A percentile compares a stretch with the other conserved stretches of the same genome.
phyloP scores from a whole-genome alignment of 2,329 filamentous ascomycete species.

The Apiospora kogelbergensis region DNA sequence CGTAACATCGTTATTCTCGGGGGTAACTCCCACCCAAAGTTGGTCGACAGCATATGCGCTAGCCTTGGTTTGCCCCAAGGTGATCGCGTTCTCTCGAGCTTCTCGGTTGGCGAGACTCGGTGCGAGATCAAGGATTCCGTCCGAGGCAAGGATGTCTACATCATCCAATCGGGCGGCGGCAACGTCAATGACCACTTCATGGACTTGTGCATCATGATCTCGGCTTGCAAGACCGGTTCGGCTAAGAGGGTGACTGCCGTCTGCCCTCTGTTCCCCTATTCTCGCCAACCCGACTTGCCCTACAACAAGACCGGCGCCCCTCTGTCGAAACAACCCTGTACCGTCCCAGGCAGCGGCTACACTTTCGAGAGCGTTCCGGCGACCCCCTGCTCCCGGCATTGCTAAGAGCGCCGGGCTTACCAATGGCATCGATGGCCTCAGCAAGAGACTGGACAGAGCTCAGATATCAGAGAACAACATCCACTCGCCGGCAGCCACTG shows the following conservation, averaged over 20 bases:
- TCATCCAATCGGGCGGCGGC: conserved; percentile 90
- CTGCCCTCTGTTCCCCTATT: conserved; percentile 94
- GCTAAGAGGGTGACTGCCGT: conserved; percentile 92
- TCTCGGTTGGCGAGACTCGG: conserved; percentile 91
- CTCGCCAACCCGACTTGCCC: conserved; percentile 90
- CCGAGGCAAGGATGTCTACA: conserved; percentile 97
- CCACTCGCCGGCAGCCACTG: neutral
- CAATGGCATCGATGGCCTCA: conserved; percentile 36
- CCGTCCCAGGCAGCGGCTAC: conserved; percentile 58
- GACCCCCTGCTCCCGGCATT: conserved; percentile 73
- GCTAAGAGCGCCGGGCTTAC: conserved; percentile 64
- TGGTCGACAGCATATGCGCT: conserved; percentile 84
- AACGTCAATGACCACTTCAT: conserved; percentile 96
- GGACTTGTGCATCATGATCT: conserved; percentile 96
- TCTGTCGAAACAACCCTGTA: conserved; percentile 65
- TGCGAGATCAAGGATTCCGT: conserved; percentile 97
- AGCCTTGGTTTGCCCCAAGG: conserved; percentile 85
- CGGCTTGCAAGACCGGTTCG: conserved; percentile 93
- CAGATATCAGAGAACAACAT: conserved; percentile 4
- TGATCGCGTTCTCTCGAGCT: conserved; percentile 84
- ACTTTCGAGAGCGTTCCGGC: conserved; percentile 92
- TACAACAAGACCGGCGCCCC: conserved; percentile 96
- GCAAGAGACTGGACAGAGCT: conserved; percentile 11
- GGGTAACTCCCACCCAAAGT: conserved; percentile 86
- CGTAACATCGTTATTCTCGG: conserved; percentile 93